Base-by-base conservation (phyloP, 208 protist genomes). In the Naegleria lovaniensis region DNA sequence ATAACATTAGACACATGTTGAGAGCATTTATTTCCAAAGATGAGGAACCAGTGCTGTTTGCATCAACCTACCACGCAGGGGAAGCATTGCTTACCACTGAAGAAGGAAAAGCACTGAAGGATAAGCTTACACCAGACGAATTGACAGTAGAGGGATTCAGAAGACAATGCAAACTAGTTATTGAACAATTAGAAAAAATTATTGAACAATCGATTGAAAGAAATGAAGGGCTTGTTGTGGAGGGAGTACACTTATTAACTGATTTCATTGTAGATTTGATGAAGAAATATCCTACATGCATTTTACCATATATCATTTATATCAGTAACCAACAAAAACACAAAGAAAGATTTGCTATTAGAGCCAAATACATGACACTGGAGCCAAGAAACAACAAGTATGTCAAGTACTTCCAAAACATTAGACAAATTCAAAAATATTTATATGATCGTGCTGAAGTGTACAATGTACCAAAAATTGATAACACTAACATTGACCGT, bases 401-500 rank as follows among this genome's bases (percentile, higher is more conserved):
- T 91, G 94, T 97, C 38, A 91, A 93, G 89, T 94, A 96, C 90
- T 97, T 98, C 92, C 90, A 92, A 4, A 93, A 95, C 90, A 98
- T 98, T 85, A 93, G 97, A 33, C 75, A 92, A 39, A 98, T 98
- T 91, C 96, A 97, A 90, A 58, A 93, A 43, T 91, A 96, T 90
- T 91, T 97, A 58, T 93, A 91, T 89, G 86, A 94, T 85, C 91
- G 92, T 89, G 94, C 94, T 36, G 92, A 92, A 75, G 89, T 90
- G 59, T 41, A 93, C 86, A 90, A 93, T 36, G 92, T 97, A 29
- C 93, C 94, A 75, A 93, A 95, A 67, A 93, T 98, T 39, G 95
- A 97, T 85, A 97, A 97, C 92, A 97, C 96, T 0, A 97, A 96
- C 92, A 92, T 97, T 3, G 97, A 98, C 91, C 93, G 95, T 87